A percentile compares a stretch with the other conserved stretches of the same genome.
phyloP scores from a whole-genome alignment of 305 asterid genomes.

The Stenogyne calaminthoides region DNA sequence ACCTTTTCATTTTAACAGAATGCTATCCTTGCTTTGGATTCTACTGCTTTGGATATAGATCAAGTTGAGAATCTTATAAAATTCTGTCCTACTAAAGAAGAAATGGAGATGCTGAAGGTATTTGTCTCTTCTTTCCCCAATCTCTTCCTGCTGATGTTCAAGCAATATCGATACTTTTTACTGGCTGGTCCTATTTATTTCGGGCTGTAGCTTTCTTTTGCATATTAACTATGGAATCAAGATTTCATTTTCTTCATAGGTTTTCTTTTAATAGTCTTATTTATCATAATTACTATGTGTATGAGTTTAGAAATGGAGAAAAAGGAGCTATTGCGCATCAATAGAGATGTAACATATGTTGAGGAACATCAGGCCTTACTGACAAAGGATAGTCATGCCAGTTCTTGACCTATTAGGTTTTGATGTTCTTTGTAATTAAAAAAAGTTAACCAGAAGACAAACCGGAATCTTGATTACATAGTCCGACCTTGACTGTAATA shows the following conservation, averaged over 20 bases:
- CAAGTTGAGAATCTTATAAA: conserved; percentile 99
- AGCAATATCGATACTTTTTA: conserved; percentile 11
- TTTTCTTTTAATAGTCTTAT: neutral
- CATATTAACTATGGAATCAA: neutral
- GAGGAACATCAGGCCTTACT: neutral
- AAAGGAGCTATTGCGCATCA: neutral
- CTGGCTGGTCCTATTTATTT: conserved; percentile 18
- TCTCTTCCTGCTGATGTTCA: conserved; percentile 9
- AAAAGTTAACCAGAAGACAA: neutral
- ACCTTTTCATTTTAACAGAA: conserved; percentile 49
- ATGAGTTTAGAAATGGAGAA: conserved; percentile 8
- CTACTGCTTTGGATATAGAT: conserved; percentile 92
- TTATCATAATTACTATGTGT: neutral
- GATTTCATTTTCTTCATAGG: conserved; percentile 3
- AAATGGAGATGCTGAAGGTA: conserved; percentile 97
- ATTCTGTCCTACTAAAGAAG: conserved; percentile 97
- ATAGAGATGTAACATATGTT: neutral
- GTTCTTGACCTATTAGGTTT: neutral
- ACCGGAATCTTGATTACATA: neutral
- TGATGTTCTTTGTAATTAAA: neutral
- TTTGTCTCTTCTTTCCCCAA: neutral
- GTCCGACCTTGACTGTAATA: neutral
- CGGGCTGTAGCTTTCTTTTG: conserved; percentile 17
- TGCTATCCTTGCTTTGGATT: conserved; percentile 90
- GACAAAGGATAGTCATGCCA: neutral